Evolutionary conservation across 2,329 filamentous ascomycete genomes (phyloP), one percentile per base, ranked within the genome.

Genomic region (Penicillium sp.): DNA sequence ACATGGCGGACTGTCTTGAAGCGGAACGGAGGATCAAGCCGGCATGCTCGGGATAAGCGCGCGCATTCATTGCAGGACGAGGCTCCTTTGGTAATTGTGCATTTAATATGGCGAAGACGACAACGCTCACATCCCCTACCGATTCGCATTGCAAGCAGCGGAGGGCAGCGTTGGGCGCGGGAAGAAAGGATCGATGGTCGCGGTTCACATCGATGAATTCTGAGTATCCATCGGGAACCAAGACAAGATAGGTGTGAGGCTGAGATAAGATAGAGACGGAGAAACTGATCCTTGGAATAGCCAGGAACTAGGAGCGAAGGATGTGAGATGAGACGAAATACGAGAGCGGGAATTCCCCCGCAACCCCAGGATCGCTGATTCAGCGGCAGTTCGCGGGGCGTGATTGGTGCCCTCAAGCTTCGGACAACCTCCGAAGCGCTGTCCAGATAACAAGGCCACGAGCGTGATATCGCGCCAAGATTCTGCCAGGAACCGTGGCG

Each of bases 31-130:
- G 74, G 73, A 58, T 75, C 73, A 3, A 76, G 67, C 56, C 69
- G 72, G 57, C 73, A 76, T 1, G 55, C 62, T 7, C 71, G 70
- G 30, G 69, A 70, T 21, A 75, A 63, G 19, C 71, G 72, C 8
- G 65, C 52, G 57, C 74, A 76, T 35, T 70, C 61, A 31, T 69
- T 70, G 58, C 74, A 76, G 2, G 72, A 63, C 8, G 71, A 69
- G 7, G 72, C 70, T 3, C 71, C 73, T 1, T 61, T 41, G 7
- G 66, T 65, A 49, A 75, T 69, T 7, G 70, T 71, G 50, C 74
- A 75, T 55, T 72, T 71, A 38, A 75, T 74, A 69, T 76, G 74
- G 64, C 74, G 74, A 73, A 73, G 60, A 35, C 74, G 74, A 70
- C 74, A 76, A 63, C 70, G 66, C 64, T 64, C 70, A 70, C 74